Conservation (phyloP, 306 rosid species). For the Luffa aegyptiaca region DNA sequence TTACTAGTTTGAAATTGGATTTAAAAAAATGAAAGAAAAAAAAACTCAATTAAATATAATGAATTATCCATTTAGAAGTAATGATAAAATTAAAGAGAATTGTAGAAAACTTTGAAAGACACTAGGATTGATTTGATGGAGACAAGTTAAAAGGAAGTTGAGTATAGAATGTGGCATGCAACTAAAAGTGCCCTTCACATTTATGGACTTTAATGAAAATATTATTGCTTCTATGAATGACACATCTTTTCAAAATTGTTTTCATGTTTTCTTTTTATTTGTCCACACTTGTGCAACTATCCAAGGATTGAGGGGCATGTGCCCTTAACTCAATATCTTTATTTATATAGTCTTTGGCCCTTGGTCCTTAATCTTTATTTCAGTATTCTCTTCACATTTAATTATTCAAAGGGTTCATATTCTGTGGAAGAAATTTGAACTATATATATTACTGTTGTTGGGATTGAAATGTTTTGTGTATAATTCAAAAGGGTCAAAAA, state of each 20-base stretch:
- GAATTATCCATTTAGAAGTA: neutral
- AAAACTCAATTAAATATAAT: no score
- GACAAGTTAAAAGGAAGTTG: neutral
- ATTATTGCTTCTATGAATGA: neutral
- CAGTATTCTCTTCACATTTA: neutral
- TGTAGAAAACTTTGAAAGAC: neutral
- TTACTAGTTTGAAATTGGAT: neutral
- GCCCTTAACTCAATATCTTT: neutral
- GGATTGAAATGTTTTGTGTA: neutral
- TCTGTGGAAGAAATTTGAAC: neutral
- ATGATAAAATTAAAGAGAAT: no score
- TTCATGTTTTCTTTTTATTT: neutral
- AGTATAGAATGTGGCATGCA: neutral
- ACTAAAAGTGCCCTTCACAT: neutral
- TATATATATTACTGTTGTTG: neutral
- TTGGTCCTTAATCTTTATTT: neutral
- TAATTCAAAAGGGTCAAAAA: neutral
- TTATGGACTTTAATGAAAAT: neutral
- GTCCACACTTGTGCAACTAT: neutral
- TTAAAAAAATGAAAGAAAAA: neutral
- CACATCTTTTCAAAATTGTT: neutral
- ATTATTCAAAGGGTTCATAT: neutral
- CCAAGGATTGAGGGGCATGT: conserved; percentile 11
- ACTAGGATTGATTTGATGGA: neutral
- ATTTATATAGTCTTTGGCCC: neutral